Evolutionary conservation across 2,329 filamentous ascomycete genomes (phyloP).

Genomic region (Aspergillus latus): DNA sequence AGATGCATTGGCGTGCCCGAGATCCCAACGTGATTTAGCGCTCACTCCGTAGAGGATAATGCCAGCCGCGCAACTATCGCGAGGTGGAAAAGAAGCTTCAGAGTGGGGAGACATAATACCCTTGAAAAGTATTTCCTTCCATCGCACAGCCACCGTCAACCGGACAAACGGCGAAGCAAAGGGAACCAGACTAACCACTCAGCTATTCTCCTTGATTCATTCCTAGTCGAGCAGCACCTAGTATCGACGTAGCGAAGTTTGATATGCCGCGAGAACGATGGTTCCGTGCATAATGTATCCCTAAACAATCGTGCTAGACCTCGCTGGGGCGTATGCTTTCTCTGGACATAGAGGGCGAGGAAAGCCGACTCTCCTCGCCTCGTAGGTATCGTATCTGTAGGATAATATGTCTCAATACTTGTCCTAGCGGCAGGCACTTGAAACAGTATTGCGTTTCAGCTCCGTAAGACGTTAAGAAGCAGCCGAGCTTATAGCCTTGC

Average conservation of each 20-base stretch:
- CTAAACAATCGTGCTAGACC: constrained; percentile 38
- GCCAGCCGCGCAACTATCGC: constrained; percentile 17
- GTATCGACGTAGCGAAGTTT: constrained; percentile 21
- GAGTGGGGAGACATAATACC: constrained; percentile 9
- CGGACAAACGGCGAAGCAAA: constrained; percentile 29
- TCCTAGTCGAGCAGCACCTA: no score
- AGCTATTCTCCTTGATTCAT: constrained; percentile 13
- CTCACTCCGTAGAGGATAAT: constrained; percentile 40
- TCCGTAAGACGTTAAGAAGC: no score
- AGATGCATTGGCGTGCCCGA: constrained; percentile 44
- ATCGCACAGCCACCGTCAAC: constrained; percentile 34
- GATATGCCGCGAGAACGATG: constrained; percentile 34
- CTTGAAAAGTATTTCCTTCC: constrained; percentile 31
- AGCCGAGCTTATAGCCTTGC: no score
- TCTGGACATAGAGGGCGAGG: constrained; percentile 31
- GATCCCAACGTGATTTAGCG: constrained; percentile 42
- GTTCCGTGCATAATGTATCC: constrained; percentile 25
- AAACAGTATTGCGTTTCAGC: no score
- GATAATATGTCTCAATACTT: background rate
- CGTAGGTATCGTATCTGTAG: no score
- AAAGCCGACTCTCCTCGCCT: background rate
- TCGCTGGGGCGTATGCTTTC: constrained; percentile 33
- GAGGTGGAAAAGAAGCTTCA: background rate
- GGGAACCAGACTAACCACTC: constrained; percentile 31
- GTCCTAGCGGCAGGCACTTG: no score